These are phyloP conservation scores for Neurospora pannonica DNA, from an alignment of 495 filamentous ascomycete genomes.

Conservation along the genomic window DNA sequence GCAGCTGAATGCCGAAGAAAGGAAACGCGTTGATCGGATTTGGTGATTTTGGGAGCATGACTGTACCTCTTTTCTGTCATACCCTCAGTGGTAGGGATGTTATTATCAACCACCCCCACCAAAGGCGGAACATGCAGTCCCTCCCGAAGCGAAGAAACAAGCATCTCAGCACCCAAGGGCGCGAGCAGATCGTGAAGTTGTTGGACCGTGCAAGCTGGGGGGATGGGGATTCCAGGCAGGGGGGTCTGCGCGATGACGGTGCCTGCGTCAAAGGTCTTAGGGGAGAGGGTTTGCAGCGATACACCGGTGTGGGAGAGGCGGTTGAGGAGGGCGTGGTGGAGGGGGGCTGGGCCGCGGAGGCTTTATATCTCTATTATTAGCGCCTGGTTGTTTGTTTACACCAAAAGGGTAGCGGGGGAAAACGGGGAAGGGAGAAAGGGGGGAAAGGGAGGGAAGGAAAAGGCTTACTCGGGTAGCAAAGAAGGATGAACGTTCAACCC, in stretches of 20 bases:
- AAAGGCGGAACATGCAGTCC: slow-evolving; percentile 59
- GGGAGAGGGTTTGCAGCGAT: slow-evolving; percentile 77
- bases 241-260: slow-evolving; percentile 54
- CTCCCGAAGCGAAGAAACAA: slow-evolving; percentile 48
- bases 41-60: slow-evolving; percentile 34
- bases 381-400: background rate
- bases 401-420: background rate
- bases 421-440: background rate
- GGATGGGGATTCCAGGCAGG: slow-evolving; percentile 21
- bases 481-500: slow-evolving; percentile 94
- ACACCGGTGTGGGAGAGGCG: slow-evolving; percentile 52
- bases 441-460: background rate
- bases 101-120: slow-evolving; percentile 11
- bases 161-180: slow-evolving; percentile 46
- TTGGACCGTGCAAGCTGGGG: background rate
- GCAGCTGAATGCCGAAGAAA: background rate
- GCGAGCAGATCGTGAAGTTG: slow-evolving; percentile 32
- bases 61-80: background rate
- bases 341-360: slow-evolving; percentile 62
- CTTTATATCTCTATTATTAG: slow-evolving; percentile 25
- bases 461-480: slow-evolving; percentile 70
- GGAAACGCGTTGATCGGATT: slow-evolving; percentile 19
- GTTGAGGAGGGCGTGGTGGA: slow-evolving; percentile 68
- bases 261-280: slow-evolving; percentile 66
- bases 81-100: background rate